Conservation (phyloP, 352 stramenopile genomes). For the Phytopythium montanum region DNA sequence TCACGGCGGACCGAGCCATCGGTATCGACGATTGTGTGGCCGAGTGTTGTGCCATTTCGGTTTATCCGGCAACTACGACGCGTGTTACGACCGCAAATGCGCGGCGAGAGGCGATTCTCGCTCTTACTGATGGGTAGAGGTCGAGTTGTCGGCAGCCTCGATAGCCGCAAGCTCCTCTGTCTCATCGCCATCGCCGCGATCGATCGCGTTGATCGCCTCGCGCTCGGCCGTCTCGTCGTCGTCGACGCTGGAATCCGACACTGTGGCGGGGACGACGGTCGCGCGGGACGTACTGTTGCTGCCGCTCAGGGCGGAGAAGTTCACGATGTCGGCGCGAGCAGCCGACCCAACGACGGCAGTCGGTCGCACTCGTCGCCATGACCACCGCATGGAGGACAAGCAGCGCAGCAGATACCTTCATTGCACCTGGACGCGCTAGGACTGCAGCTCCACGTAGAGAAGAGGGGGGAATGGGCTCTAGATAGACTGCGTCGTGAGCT, state of each 20-base stretch:
- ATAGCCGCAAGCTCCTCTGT: slow-evolving; percentile 3
- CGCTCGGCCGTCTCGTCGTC: slow-evolving; percentile 5
- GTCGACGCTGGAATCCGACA: background rate
- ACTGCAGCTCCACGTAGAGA: background rate
- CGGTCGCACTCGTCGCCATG: background rate
- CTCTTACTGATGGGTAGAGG: background rate
- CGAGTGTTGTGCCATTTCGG: background rate
- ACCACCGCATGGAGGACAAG: background rate
- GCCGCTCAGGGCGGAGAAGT: slow-evolving; percentile 1
- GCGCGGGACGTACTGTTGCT: background rate
- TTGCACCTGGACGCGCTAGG: background rate
- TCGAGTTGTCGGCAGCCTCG: background rate
- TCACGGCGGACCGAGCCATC: background rate
- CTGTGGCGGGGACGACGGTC: background rate
- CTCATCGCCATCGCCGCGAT: slow-evolving; percentile 1
- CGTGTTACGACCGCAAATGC: background rate
- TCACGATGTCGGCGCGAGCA: background rate
- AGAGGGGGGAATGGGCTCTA: background rate
- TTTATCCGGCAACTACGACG: background rate
- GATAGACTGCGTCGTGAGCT: background rate
- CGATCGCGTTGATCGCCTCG: background rate
- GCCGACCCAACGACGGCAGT: background rate
- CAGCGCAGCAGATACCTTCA: background rate
- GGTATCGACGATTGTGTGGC: background rate
- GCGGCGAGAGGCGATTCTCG: background rate